Percentiles rank a stretch among this genome's conserved stretches.
Evolutionary conservation across 2,329 filamentous ascomycete genomes (phyloP).

Genomic region (Neonectria coccinea): DNA sequence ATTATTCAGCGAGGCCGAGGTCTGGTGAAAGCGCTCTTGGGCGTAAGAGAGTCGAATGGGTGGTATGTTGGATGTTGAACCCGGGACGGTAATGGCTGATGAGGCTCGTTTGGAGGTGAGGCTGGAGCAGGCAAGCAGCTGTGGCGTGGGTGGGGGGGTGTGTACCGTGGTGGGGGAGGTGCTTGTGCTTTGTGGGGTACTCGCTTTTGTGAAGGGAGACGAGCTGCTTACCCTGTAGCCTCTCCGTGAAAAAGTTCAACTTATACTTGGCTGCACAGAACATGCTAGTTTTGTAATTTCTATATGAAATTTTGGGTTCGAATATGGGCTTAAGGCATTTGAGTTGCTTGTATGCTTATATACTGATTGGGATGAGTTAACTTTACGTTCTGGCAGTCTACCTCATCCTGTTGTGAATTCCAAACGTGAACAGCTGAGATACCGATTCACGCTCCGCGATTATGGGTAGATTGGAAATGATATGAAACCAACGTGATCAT

Average conservation of each 20-base stretch:
- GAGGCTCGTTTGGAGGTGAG: constrained; percentile 38
- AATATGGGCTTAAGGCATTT: background rate
- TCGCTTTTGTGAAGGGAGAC: background rate
- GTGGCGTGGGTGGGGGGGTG: constrained; percentile 40
- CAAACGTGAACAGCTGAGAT: background rate
- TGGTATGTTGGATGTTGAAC: background rate
- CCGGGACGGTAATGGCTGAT: constrained; percentile 24
- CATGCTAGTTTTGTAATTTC: background rate
- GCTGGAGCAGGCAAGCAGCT: constrained; percentile 42
- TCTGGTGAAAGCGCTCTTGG: background rate
- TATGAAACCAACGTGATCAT: background rate
- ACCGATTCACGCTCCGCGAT: no score
- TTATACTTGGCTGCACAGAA: background rate
- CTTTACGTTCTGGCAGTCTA: no score
- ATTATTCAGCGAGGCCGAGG: background rate
- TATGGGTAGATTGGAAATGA: no score
- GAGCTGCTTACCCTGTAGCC: constrained; percentile 15
- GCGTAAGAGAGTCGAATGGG: background rate
- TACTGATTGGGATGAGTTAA: background rate
- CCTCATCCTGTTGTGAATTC: background rate
- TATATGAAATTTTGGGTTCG: background rate
- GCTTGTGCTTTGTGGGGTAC: constrained; percentile 21
- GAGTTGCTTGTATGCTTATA: background rate
- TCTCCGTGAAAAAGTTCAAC: background rate
- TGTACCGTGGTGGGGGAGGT: constrained; percentile 8